phyloP scores from a whole-genome alignment of 257 asterid genomes.

The Asclepias syriaca region DNA sequence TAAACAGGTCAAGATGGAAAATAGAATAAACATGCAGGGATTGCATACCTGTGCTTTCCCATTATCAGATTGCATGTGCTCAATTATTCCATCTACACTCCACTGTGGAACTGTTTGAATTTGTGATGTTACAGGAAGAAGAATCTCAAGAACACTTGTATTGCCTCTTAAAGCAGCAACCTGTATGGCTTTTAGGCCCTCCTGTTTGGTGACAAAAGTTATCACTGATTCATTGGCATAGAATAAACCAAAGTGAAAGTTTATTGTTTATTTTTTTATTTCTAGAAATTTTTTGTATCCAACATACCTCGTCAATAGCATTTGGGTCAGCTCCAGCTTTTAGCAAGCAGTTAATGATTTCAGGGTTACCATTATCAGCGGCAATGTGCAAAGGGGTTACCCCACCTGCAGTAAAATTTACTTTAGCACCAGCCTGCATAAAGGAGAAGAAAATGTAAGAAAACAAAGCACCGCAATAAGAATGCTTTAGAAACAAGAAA shows the following conservation, averaged over 20 bases:
- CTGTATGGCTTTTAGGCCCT: slow-evolving; percentile 70
- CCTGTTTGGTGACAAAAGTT: slow-evolving; percentile 42
- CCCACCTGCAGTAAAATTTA: slow-evolving; percentile 78
- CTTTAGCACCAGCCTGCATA: slow-evolving; percentile 78
- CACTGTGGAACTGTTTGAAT: slow-evolving; percentile 46
- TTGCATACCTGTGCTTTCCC: slow-evolving; percentile 43
- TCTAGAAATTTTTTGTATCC: slow-evolving; percentile 5
- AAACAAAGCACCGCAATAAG: neutral
- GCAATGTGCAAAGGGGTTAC: slow-evolving; percentile 95
- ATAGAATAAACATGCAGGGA: neutral
- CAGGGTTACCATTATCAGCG: slow-evolving; percentile 71
- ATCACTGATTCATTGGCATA: neutral
- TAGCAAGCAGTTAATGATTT: slow-evolving; percentile 65
- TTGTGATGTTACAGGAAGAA: slow-evolving; percentile 55
- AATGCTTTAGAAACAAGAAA: neutral
- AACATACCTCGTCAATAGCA: slow-evolving; percentile 61
- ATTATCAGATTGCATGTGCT: slow-evolving; percentile 49
- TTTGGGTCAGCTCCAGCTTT: slow-evolving; percentile 93
- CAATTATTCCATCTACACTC: slow-evolving; percentile 73
- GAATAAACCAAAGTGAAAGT: neutral
- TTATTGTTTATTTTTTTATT: neutral
- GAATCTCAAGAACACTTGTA: slow-evolving; percentile 66
- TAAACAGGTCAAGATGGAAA: slow-evolving; percentile 3
- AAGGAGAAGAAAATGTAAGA: slow-evolving; percentile 20
- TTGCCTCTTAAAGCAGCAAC: slow-evolving; percentile 74